Conservation (phyloP, 768 basidiomycete genomes). For the Saitozyma sp. region DNA sequence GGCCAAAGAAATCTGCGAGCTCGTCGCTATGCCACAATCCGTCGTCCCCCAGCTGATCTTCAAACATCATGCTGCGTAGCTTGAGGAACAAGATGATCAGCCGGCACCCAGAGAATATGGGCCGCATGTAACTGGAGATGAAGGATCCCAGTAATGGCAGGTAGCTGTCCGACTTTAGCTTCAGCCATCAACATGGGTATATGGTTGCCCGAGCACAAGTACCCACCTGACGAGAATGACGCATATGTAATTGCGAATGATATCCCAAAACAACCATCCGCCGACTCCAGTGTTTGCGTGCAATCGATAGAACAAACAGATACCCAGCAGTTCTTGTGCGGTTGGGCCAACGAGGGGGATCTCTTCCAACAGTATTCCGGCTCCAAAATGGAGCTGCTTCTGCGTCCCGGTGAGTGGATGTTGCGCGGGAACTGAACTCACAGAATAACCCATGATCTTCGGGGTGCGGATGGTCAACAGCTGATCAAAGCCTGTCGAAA, state of each 20-base stretch:
- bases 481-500: not conserved
- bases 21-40: not conserved
- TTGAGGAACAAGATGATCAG: not conserved
- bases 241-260: no score
- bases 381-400: not conserved
- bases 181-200: no score
- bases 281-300: no score
- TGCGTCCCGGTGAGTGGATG: not conserved
- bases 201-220: no score
- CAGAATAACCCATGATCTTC: not conserved
- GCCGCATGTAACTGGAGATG: not conserved
- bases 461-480: not conserved
- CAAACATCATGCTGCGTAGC: not conserved
- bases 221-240: no score
- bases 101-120: not conserved
- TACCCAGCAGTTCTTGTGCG: no score
- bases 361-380: not conserved
- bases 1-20: conserved; percentile 5
- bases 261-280: no score
- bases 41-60: not conserved
- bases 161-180: not conserved
- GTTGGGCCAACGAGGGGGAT: not conserved
- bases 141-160: not conserved
- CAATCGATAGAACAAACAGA: no score
- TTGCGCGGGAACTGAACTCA: not conserved